Evolutionary conservation across 345 rosid genomes (phyloP).

Genomic region (Linum trigynum): DNA sequence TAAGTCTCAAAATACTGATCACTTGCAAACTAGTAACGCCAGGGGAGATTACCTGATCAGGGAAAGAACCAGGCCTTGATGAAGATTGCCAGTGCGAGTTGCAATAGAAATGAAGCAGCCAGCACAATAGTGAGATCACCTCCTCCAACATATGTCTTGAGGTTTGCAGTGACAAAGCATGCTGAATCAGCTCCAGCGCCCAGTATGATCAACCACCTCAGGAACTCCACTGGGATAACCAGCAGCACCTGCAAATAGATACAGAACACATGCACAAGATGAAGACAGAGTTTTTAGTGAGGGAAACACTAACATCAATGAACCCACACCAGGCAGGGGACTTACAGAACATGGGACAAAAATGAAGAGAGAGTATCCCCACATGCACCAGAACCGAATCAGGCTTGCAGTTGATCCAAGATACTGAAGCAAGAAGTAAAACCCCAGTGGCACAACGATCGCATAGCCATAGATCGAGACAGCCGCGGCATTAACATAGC

Average conservation of each 20-base stretch:
- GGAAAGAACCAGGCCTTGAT: slow-evolving; percentile 94
- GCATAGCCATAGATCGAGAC: slow-evolving; percentile 57
- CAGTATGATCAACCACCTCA: slow-evolving; percentile 80
- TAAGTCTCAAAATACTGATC: background rate
- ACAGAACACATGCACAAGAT: slow-evolving; percentile 6
- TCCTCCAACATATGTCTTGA: slow-evolving; percentile 42
- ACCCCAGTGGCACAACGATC: slow-evolving; percentile 69
- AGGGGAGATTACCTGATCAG: slow-evolving; percentile 17
- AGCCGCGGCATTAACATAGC: slow-evolving; percentile 65
- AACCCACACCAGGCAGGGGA: background rate
- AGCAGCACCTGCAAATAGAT: slow-evolving; percentile 50
- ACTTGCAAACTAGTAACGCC: background rate
- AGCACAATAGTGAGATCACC: slow-evolving; percentile 43
- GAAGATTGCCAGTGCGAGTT: slow-evolving; percentile 74
- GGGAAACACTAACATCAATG: background rate
- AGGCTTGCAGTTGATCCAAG: slow-evolving; percentile 80
- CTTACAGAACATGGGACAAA: slow-evolving; percentile 70
- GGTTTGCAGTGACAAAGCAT: slow-evolving; percentile 61
- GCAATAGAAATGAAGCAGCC: slow-evolving; percentile 62
- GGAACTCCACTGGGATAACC: slow-evolving; percentile 68
- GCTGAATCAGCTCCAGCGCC: slow-evolving; percentile 58
- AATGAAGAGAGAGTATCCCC: slow-evolving; percentile 92
- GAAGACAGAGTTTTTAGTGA: background rate
- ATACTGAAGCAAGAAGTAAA: slow-evolving; percentile 70
- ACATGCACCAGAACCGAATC: slow-evolving; percentile 79